Evolutionary conservation across 306 rosid species (phyloP).

Genomic region (Vachellia pachyceras): DNA sequence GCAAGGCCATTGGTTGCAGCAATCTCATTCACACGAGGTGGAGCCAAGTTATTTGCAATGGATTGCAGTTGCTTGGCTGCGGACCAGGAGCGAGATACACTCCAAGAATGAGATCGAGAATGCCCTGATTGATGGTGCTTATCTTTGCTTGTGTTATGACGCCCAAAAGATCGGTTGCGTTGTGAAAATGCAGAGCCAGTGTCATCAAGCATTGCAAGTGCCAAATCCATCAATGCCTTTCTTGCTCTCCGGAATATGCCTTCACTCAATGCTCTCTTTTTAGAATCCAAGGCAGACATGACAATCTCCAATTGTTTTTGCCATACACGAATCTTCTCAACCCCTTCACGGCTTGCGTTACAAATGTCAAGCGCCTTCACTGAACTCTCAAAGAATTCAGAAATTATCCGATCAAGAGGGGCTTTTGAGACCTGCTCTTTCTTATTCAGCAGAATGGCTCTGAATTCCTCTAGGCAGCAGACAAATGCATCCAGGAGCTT

Average conservation of each 20-base stretch:
- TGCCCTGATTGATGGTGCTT: slow-evolving; percentile 58
- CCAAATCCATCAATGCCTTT: slow-evolving; percentile 79
- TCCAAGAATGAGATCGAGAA: slow-evolving; percentile 94
- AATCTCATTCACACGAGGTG: slow-evolving; percentile 76
- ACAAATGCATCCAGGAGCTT: slow-evolving; percentile 62
- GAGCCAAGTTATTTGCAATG: slow-evolving; percentile 70
- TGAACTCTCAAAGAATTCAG: slow-evolving; percentile 70
- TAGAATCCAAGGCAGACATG: slow-evolving; percentile 64
- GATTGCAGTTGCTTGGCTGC: slow-evolving; percentile 91
- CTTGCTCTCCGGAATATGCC: slow-evolving; percentile 85
- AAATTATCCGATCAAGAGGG: slow-evolving; percentile 64
- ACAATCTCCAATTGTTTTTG: slow-evolving; percentile 81
- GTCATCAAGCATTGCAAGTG: slow-evolving; percentile 76
- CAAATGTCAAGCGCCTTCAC: slow-evolving; percentile 88
- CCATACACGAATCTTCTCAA: slow-evolving; percentile 68
- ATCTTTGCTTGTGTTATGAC: slow-evolving; percentile 68
- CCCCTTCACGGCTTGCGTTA: slow-evolving; percentile 72
- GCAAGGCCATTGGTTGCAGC: slow-evolving; percentile 73
- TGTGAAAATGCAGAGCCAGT: slow-evolving; percentile 67
- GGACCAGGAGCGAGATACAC: slow-evolving; percentile 90
- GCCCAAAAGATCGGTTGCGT: slow-evolving; percentile 77
- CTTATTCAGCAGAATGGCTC: slow-evolving; percentile 59
- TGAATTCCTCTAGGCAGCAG: slow-evolving; percentile 67
- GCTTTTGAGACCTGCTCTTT: slow-evolving; percentile 57
- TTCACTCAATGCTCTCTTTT: slow-evolving; percentile 68